Base-by-base conservation (phyloP, 139 green algal genomes). In the Axilococcus clingmanii region DNA sequence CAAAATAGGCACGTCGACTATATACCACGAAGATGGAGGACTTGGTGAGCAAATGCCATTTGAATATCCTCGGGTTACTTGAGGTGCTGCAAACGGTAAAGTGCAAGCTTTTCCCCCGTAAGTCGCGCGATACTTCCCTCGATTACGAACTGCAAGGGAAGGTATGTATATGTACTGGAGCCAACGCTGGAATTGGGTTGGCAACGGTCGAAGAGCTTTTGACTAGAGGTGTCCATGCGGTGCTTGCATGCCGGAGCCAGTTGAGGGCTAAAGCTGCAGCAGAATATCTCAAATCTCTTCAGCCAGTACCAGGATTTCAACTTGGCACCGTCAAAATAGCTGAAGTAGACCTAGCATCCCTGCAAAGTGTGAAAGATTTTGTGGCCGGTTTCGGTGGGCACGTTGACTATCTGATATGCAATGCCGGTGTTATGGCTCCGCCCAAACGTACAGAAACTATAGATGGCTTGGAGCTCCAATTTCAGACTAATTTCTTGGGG, bases 371-470 rank as follows among this genome's bases (percentile, higher is more conserved):
- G 40, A 40, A 52, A 5, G 4, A 4, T 12, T 83, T 86, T 40
- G 56, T 52, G 15, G 17, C 48, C 45, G 29, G 33, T 7, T 77
- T 80, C 31, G 43, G 59, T 4, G 41, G 52, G 17, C 55, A 29
- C 9, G 40, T 85, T 28, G 63, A 88, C 41, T 37, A 82, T 30
- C 51, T 91, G 14, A 57, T 89, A 1, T 76, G 66, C 57, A 85
- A 83, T 47, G 77, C 70, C 17, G 80, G 76, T 14, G 59, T 91
- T 40, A 91, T 91, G 82, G 55, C 52, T n/a, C 80, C 76, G 1
- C 57, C 63, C 0, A 14, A 65, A 15, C 52, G 63, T 4, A 33
- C 55, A 7, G 16, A 55, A 5, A 79, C 72, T 0, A 17, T 57
- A 5, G 78, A 89, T 46, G 78, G 75, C 12, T 55, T 79, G n/a